Percentiles rank a stretch among this genome's conserved stretches.
phyloP scores from a whole-genome alignment of 192 early-diverging fungal genomes.

The Backusella liffmaniae region DNA sequence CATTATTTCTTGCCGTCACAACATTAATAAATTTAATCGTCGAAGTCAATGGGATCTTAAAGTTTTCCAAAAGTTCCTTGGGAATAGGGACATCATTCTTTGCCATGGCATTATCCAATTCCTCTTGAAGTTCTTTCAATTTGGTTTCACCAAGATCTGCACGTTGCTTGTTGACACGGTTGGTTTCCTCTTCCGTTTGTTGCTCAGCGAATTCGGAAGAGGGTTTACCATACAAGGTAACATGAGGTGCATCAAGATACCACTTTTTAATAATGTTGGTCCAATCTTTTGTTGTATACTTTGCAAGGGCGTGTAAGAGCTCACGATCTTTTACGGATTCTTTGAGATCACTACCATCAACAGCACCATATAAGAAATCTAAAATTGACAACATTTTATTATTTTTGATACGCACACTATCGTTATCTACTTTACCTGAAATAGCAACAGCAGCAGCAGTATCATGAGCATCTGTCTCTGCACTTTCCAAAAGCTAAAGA shows the following conservation, averaged over 20 bases:
- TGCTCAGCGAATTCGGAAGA: constrained; percentile 53
- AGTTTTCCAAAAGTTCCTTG: constrained; percentile 51
- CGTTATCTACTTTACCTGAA: constrained; percentile 2
- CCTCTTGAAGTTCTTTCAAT: constrained; percentile 45
- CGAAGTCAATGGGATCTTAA: constrained; percentile 51
- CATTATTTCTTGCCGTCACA: constrained; percentile 42
- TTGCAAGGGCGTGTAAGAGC: constrained; percentile 40
- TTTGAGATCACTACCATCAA: constrained; percentile 47
- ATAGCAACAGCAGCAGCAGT: constrained; percentile 31
- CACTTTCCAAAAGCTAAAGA: constrained; percentile 31
- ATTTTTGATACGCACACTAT: not conserved
- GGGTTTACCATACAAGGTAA: constrained; percentile 51
- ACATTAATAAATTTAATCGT: constrained; percentile 54
- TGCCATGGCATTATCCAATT: constrained; percentile 46
- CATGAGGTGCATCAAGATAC: constrained; percentile 42
- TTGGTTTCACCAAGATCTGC: constrained; percentile 43
- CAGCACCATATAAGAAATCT: constrained; percentile 55
- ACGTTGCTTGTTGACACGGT: constrained; percentile 51
- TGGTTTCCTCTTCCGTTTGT: constrained; percentile 45
- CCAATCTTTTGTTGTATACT: constrained; percentile 47
- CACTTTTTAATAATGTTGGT: constrained; percentile 47
- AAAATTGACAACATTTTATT: not conserved
- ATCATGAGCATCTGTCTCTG: constrained; percentile 40
- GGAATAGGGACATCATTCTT: constrained; percentile 54
- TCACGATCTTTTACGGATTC: constrained; percentile 41